A percentile compares a stretch with the other conserved stretches of the same genome.
These are phyloP conservation scores for Aaosphaeria pasadenensis DNA, from an alignment of 2,329 filamentous ascomycete genomes.

Conservation along the genomic window DNA sequence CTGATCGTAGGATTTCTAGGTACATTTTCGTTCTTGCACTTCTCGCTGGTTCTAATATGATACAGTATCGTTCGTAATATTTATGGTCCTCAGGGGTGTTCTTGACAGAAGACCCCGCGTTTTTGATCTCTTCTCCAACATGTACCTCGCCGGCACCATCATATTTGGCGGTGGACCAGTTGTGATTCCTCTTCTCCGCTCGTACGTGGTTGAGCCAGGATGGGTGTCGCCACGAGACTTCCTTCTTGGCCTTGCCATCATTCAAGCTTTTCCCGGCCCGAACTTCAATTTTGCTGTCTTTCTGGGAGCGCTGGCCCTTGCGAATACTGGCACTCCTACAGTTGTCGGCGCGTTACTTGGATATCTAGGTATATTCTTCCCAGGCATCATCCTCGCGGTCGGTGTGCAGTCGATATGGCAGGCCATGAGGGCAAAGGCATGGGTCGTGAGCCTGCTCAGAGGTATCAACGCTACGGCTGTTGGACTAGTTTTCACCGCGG, in stretches of 20 bases:
- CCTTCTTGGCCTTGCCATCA: constrained; percentile 68
- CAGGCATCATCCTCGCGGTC: constrained; percentile 37
- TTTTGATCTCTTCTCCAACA: constrained; percentile 65
- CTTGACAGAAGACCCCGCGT: constrained; percentile 43
- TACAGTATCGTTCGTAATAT: constrained; percentile 51
- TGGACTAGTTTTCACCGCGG: constrained; percentile 44
- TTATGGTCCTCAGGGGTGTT: constrained; percentile 51
- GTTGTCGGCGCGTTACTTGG: constrained; percentile 36
- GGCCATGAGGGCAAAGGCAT: constrained; percentile 31
- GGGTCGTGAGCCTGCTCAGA: constrained; percentile 33
- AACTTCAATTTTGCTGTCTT: constrained; percentile 56
- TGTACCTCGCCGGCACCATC: constrained; percentile 69
- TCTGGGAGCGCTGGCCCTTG: constrained; percentile 37
- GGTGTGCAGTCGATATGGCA: constrained; percentile 40
- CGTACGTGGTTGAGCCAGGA: constrained; percentile 59
- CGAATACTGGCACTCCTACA: constrained; percentile 20
- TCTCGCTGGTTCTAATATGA: not conserved
- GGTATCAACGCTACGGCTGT: constrained; percentile 44
- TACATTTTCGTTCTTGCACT: constrained; percentile 14
- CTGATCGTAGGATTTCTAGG: constrained; percentile 50
- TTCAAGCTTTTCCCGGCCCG: constrained; percentile 66
- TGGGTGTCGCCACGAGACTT: constrained; percentile 72
- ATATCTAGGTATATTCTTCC: constrained; percentile 41
- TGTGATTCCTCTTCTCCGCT: constrained; percentile 43
- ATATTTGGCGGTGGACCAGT: constrained; percentile 48